Conservation (phyloP, 345 rosid genomes). For the Streptanthus diversifolius region DNA sequence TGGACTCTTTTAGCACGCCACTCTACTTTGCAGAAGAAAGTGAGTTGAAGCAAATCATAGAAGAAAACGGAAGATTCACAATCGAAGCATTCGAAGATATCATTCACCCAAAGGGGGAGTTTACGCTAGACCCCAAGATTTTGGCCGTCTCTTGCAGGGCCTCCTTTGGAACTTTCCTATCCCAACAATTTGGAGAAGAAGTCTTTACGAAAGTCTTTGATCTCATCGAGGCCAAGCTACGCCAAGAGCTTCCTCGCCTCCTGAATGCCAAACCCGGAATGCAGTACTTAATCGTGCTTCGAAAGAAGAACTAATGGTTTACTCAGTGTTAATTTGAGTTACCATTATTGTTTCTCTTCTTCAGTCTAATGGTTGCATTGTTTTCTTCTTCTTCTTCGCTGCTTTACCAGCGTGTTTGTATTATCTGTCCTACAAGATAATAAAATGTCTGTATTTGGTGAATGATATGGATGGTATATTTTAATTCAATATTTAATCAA, state of each 20-base stretch:
- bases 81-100: slow-evolving; percentile 12
- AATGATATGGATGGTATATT: too few relatives aligned
- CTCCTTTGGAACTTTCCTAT: background rate
- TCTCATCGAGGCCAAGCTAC: slow-evolving; percentile 6
- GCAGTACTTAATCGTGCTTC: slow-evolving; percentile 17
- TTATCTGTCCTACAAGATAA: background rate
- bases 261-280: slow-evolving; percentile 9
- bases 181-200: background rate
- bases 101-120: background rate
- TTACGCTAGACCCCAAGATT: slow-evolving; percentile 7
- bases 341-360: background rate
- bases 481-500: too few relatives aligned
- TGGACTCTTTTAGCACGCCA: slow-evolving; percentile 19
- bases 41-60: slow-evolving; percentile 10
- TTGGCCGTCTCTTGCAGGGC: background rate
- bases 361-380: too few relatives aligned
- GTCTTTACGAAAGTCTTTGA: background rate
- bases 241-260: background rate
- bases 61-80: slow-evolving; percentile 10
- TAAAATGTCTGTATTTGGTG: background rate
- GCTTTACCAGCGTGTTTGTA: background rate
- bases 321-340: background rate
- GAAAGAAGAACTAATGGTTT: background rate
- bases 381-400: background rate
- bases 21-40: slow-evolving; percentile 9